These are phyloP conservation scores for Monoraphidium neglectum DNA, from an alignment of 139 green algal genomes.

Conservation along the genomic window DNA sequence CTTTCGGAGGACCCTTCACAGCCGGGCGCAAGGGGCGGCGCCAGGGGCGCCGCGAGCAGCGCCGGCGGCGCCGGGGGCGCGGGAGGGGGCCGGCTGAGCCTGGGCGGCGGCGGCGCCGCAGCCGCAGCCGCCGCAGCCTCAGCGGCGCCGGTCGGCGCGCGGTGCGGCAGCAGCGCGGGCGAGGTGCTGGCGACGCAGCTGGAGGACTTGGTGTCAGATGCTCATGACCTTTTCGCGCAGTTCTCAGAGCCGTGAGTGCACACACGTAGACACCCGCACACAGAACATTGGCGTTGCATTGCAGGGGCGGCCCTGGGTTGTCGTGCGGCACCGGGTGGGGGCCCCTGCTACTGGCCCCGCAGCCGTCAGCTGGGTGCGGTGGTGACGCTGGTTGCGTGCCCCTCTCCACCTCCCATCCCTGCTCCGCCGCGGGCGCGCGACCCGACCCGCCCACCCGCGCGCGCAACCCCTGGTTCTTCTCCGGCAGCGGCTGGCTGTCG, in stretches of 20 bases:
- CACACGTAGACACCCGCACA: not conserved
- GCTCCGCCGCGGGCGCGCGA: not conserved
- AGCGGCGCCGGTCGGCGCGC: no score
- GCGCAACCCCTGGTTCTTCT: not conserved
- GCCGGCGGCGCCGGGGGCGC: no score
- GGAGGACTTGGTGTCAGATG: constrained; percentile 18
- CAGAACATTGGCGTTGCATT: not conserved
- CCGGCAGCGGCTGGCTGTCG: constrained; percentile 27
- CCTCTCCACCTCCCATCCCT: not conserved
- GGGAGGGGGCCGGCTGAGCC: no score
- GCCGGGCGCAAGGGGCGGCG: no score
- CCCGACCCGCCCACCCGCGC: not conserved
- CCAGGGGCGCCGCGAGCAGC: no score
- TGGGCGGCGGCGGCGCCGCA: no score
- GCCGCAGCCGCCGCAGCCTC: no score
- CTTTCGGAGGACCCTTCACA: no score
- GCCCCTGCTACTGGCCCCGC: not conserved
- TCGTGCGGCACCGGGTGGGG: not conserved
- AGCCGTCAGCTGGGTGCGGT: not conserved
- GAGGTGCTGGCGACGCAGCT: constrained; percentile 11
- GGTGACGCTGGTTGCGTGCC: not conserved
- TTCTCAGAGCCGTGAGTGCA: constrained; percentile 28
- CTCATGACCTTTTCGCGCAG: constrained; percentile 27
- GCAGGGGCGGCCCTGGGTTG: not conserved
- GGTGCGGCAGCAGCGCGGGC: no score